Evolutionary conservation across 176 grass and related monocot genomes (phyloP), one percentile per base, ranked within the genome.

Genomic region (Ampelocalamus luodianensis): DNA sequence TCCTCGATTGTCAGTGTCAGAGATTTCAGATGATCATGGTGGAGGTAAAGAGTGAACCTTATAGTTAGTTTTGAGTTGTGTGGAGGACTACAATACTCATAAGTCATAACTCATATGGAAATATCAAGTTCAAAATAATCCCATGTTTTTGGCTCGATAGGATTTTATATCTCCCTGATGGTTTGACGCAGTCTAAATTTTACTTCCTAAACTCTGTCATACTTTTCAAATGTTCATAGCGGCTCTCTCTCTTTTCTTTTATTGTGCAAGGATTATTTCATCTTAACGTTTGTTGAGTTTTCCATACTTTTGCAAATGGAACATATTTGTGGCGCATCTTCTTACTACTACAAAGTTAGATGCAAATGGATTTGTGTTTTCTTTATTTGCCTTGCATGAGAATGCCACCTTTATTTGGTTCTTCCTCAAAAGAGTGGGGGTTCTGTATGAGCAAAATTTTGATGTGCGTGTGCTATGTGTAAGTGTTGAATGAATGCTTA

Each of bases 1-100:
- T 77, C 85, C 96, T 82, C 88, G 91, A 69, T 45, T 99, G 15
- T 94, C 96, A 5, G 84, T 99, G 64, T 93, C 93, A 36, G 96
- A 98, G 76, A 94, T 92, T 67, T 78, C 92, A 81, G 96, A 96
- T 87, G 78, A 99, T 71, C 84, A 87, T 80, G 83, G 74, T 48
- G 71, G 83, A 94, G 96, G 96, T 98, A 90, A 90, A 65, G 42
- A 65, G 22, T 74, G 17, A 70, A 87, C 24, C 40, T 50, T 81
- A 77, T 27, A 73, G 45, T 81, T 72, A 24, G 2, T 45, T 43
- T 86, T 53, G 23, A 80, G 12, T 55, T 67, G 13, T 75, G 5
- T 32, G 29, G 32, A 73, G 36, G 14, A 16, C 43, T 82, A 71
- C n/a, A 72, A 45, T 83, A 49, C 10, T 45, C 10, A 20, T 34